phyloP scores from a whole-genome alignment of 345 rosid genomes.

The Murraya paniculata region DNA sequence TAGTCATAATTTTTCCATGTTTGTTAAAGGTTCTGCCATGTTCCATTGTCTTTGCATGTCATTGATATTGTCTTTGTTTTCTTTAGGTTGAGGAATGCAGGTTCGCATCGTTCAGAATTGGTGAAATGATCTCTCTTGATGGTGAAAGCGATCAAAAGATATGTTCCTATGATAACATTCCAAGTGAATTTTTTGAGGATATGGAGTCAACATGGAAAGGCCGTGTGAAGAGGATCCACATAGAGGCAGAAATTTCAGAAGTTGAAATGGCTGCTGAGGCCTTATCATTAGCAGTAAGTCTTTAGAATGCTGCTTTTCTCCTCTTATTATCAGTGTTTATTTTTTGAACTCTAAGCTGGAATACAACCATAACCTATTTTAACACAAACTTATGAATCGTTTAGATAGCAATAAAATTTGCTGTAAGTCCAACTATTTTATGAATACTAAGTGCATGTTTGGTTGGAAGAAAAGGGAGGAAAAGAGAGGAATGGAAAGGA shows the following conservation, averaged over 20 bases:
- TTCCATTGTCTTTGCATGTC: not conserved
- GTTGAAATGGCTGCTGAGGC: slow-evolving; percentile 67
- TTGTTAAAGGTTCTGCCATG: not conserved
- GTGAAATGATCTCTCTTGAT: slow-evolving; percentile 65
- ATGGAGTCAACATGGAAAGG: slow-evolving; percentile 90
- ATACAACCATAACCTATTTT: not conserved
- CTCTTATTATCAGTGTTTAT: not conserved
- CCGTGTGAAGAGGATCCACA: slow-evolving; percentile 75
- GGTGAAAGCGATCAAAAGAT: slow-evolving; percentile 60
- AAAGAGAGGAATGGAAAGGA: no score
- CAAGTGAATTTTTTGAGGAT: slow-evolving; percentile 82
- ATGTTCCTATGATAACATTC: slow-evolving; percentile 44
- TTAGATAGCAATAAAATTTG: not conserved
- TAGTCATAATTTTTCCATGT: not conserved
- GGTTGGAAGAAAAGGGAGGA: no score
- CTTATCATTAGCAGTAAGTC: slow-evolving; percentile 68
- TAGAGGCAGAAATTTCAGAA: slow-evolving; percentile 60
- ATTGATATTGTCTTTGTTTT: slow-evolving; percentile 1
- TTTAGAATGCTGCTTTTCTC: slow-evolving; percentile 2
- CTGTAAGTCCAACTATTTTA: not conserved
- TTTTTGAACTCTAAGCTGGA: not conserved
- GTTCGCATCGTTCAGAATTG: slow-evolving; percentile 63
- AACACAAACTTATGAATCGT: not conserved
- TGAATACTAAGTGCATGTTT: no score
- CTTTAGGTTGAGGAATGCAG: slow-evolving; percentile 74